Conservation (phyloP, 2,329 filamentous ascomycete genomes). For the Calycina marina region DNA sequence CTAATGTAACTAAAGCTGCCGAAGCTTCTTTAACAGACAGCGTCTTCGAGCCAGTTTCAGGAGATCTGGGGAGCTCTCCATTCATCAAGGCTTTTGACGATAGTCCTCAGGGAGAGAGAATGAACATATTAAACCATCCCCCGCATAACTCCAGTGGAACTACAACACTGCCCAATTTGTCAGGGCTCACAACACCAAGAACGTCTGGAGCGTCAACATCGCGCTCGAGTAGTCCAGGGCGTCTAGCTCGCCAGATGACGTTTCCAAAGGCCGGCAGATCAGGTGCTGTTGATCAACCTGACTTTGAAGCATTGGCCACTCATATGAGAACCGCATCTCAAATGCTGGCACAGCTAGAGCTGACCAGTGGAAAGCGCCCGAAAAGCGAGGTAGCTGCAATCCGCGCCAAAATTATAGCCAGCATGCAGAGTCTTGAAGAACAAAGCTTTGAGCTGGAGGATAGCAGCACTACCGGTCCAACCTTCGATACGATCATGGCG, state of each 20-base stretch:
- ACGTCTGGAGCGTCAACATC: constrained; percentile 56
- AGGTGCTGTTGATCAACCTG: constrained; percentile 53
- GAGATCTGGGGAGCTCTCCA: constrained; percentile 62
- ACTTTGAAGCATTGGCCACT: constrained; percentile 69
- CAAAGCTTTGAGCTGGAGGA: constrained; percentile 70
- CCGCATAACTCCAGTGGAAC: constrained; percentile 47
- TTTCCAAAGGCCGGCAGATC: constrained; percentile 35
- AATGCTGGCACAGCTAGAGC: constrained; percentile 73
- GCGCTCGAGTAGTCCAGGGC: constrained; percentile 49
- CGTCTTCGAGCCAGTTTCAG: constrained; percentile 69
- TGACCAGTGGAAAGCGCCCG: constrained; percentile 66
- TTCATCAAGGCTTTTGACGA: constrained; percentile 45
- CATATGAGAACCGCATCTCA: constrained; percentile 81
- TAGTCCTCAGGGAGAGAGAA: constrained; percentile 27
- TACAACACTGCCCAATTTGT: constrained; percentile 42
- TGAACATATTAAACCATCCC: constrained; percentile 20
- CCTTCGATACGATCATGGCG: constrained; percentile 71
- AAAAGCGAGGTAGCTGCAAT: constrained; percentile 72
- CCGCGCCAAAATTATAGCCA: constrained; percentile 74
- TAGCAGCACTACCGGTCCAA: constrained; percentile 37
- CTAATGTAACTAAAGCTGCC: constrained; percentile 25
- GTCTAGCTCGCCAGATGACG: constrained; percentile 43
- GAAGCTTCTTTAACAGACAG: constrained; percentile 41
- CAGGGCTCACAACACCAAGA: constrained; percentile 49
- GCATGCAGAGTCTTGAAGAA: constrained; percentile 78